These are phyloP conservation scores for Borealophlyctis nickersoniae DNA, from an alignment of 192 early-diverging fungal species.

Conservation along the genomic window DNA sequence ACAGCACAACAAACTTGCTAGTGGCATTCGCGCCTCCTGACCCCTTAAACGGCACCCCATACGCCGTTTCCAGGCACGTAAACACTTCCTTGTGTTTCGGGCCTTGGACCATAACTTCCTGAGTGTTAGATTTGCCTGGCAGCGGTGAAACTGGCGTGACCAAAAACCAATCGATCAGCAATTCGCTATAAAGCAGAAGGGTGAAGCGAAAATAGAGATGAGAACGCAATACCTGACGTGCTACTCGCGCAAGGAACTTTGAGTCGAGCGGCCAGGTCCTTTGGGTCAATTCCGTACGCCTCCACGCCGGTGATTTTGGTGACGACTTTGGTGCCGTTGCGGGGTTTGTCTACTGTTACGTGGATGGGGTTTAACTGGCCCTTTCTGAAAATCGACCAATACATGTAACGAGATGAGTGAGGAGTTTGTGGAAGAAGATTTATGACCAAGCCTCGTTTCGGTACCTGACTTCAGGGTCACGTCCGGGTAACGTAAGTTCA, in stretches of 20 bases:
- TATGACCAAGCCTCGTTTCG: not conserved
- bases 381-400: slow-evolving; percentile 17
- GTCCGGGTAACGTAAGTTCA: slow-evolving; percentile 43
- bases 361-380: slow-evolving; percentile 47
- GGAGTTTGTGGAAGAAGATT: no score
- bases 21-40: slow-evolving; percentile 1
- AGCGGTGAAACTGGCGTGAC: slow-evolving; percentile 43
- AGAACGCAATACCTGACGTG: slow-evolving; percentile 48
- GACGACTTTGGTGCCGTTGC: slow-evolving; percentile 63
- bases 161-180: not conserved
- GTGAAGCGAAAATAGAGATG: not conserved
- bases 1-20: slow-evolving; percentile 34
- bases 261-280: slow-evolving; percentile 56
- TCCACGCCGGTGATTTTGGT: slow-evolving; percentile 67
- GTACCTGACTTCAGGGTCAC: slow-evolving; percentile 39
- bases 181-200: not conserved
- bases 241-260: slow-evolving; percentile 64
- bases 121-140: slow-evolving; percentile 50
- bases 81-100: slow-evolving; percentile 62
- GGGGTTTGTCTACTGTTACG: slow-evolving; percentile 55
- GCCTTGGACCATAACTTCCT: slow-evolving; percentile 77
- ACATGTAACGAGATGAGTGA: no score
- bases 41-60: slow-evolving; percentile 30
- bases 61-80: slow-evolving; percentile 40
- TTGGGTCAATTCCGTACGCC: slow-evolving; percentile 58